Evolutionary conservation across 305 asterid species (phyloP), one percentile per base, ranked within the genome.

Genomic region (Galium porrigens): DNA sequence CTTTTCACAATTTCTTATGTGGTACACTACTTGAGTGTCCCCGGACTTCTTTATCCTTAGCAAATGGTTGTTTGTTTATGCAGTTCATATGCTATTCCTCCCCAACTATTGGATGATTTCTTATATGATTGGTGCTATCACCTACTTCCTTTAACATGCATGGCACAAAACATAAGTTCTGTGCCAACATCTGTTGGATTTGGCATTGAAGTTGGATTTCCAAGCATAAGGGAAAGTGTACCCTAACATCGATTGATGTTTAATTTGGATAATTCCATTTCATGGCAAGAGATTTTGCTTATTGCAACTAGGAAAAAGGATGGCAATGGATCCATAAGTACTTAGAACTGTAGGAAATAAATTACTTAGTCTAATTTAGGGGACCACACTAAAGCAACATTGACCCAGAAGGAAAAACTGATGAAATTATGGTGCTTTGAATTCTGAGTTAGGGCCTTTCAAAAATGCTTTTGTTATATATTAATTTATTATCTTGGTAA

Each of bases 381-480:
- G 51, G 25, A 29, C 27, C 27, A 18, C n/a, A 41, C 10, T 0
- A 32, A 27, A 22, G 22, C 22, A 22, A 22, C 22, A 22, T 49
- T 27, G 3, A n/a, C 18, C 44, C 27, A 2, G 4, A 58, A n/a
- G 15, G 30, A n/a, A 32, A 27, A 58, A n/a, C 22, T 15, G 18
- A n/a, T n/a, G 20, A 0, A n/a, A 34, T 58, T 58, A 33, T 17
- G 63, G 46, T 33, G 30, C 36, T 30, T 58, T 32, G 25, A 11
- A 30, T 58, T 34, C 29, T 15, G 63, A 58, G 25, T 5, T 17
- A 15, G 18, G 64, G 32, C 66, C 66, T 39, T 62, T 54, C 11
- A 64, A 12, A 17, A 48, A 48, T 15, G 53, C 2, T 12, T 12
- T 10, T 42, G 49, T 46, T 61, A 15, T 41, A 17, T 61, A 39